Evolutionary conservation across 2,329 filamentous ascomycete genomes (phyloP).

Genomic region (Aspergillus alliaceus): DNA sequence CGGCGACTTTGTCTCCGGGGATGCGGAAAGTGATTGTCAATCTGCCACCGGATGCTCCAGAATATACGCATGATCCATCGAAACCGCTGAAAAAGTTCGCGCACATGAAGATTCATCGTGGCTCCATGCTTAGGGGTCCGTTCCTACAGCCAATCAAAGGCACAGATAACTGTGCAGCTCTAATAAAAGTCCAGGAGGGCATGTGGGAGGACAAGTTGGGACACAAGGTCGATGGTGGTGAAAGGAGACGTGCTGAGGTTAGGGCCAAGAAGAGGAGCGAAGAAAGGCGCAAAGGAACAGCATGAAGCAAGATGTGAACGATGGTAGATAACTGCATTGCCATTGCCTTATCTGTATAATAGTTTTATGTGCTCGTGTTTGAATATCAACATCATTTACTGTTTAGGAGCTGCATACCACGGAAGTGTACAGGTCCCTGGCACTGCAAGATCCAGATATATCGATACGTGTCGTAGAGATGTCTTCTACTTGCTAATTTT

Average conservation of each 20-base stretch:
- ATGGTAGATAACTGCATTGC: not conserved
- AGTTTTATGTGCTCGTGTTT: not conserved
- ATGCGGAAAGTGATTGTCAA: conserved; percentile 63
- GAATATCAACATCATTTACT: not conserved
- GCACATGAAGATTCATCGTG: conserved; percentile 68
- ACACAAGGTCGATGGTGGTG: conserved; percentile 93
- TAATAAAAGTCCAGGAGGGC: conserved; percentile 73
- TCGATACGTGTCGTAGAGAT: too few relatives aligned
- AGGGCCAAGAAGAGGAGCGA: conserved; percentile 80
- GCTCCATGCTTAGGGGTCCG: conserved; percentile 71
- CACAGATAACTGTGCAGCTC: conserved; percentile 58
- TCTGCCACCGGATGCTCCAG: conserved; percentile 55
- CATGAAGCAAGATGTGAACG: conserved; percentile 3
- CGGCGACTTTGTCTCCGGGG: conserved; percentile 54
- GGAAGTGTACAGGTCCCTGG: not conserved
- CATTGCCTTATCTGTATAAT: not conserved
- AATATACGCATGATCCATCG: conserved; percentile 49
- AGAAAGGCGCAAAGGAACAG: conserved; percentile 66
- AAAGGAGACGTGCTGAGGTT: conserved; percentile 82
- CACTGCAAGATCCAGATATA: not conserved
- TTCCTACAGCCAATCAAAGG: conserved; percentile 69
- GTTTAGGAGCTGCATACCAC: not conserved
- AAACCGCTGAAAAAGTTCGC: conserved; percentile 54
- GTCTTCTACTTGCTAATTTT: not conserved
- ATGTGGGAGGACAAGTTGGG: conserved; percentile 90